Percentiles rank a stretch among this genome's conserved stretches.
These are phyloP conservation scores for Astrocystis sublimbata DNA, from an alignment of 495 filamentous ascomycete species.

Conservation along the genomic window DNA sequence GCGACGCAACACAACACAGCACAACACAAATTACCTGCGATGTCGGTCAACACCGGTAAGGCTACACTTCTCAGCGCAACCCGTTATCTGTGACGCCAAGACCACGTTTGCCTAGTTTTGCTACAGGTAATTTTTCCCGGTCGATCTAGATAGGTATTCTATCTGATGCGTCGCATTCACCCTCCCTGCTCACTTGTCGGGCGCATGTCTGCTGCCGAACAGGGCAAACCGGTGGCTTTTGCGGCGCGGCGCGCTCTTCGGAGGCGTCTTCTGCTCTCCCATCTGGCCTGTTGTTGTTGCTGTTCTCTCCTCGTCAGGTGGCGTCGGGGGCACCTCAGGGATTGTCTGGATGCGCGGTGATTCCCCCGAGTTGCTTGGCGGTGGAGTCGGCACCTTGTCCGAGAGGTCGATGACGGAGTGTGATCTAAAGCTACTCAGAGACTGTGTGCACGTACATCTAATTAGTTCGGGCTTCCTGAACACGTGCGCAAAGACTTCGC, in stretches of 20 bases:
- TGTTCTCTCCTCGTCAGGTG: constrained; percentile 31
- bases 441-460: constrained; percentile 25
- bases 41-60: too few species aligned
- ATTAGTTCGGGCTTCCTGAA: constrained; percentile 16
- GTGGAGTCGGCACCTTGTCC: constrained; percentile 25
- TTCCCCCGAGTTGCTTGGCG: constrained; percentile 30
- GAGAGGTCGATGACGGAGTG: constrained; percentile 29
- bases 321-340: constrained; percentile 34
- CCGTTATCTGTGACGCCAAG: too few species aligned
- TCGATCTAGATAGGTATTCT: too few species aligned
- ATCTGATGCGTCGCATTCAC: neutral
- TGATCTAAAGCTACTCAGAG: constrained; percentile 30
- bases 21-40: too few species aligned
- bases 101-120: too few species aligned
- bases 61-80: neutral
- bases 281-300: too few species aligned
- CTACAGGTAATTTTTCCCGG: too few species aligned
- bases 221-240: constrained; percentile 31
- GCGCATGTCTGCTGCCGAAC: constrained; percentile 23
- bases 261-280: constrained; percentile 22
- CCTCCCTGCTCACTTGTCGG: constrained; percentile 4
- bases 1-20: too few species aligned
- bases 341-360: constrained; percentile 32
- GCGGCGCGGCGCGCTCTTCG: constrained; percentile 29
- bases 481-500: neutral